Percentiles rank a stretch among this genome's conserved stretches.
These are phyloP conservation scores for Exophiala lecanii-corni DNA, from an alignment of 2,329 filamentous ascomycete species.

Conservation along the genomic window DNA sequence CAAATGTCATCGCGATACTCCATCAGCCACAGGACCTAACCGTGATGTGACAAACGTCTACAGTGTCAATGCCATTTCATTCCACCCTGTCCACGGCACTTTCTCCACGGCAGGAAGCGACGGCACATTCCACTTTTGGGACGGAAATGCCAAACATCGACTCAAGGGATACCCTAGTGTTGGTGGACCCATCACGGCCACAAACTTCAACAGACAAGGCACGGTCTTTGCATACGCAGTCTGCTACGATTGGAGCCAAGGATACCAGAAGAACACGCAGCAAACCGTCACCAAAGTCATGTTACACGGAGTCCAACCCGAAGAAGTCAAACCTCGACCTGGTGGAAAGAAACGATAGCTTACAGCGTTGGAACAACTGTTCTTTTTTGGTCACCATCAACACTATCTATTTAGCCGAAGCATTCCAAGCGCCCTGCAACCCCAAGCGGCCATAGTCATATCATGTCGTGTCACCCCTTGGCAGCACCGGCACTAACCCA, in stretches of 20 bases:
- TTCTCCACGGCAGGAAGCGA: conserved; percentile 95
- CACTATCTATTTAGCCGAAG: too few species aligned
- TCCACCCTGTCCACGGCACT: conserved; percentile 95
- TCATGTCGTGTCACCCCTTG: too few species aligned
- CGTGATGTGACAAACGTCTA: conserved; percentile 78
- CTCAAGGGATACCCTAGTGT: conserved; percentile 83
- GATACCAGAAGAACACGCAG: conserved; percentile 77
- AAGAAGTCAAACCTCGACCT: conserved; percentile 58
- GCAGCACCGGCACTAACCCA: too few species aligned
- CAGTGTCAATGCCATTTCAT: conserved; percentile 94
- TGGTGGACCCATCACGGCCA: conserved; percentile 81
- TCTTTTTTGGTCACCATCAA: too few species aligned
- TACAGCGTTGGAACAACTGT: too few species aligned
- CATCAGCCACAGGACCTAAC: conserved; percentile 48
- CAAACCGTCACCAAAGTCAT: conserved; percentile 71
- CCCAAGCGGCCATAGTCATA: too few species aligned
- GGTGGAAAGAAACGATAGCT: conserved; percentile 35
- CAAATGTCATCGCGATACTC: conserved; percentile 91
- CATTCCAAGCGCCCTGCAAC: too few species aligned
- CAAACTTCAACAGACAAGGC: conserved; percentile 84
- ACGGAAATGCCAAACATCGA: conserved; percentile 84
- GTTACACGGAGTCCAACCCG: conserved; percentile 69
- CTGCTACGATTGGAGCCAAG: conserved; percentile 98
- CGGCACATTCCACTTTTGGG: conserved; percentile 76
- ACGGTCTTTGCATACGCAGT: conserved; percentile 83